Base-by-base conservation (phyloP, 129 eudicot species). In the Artemisia argyi region DNA sequence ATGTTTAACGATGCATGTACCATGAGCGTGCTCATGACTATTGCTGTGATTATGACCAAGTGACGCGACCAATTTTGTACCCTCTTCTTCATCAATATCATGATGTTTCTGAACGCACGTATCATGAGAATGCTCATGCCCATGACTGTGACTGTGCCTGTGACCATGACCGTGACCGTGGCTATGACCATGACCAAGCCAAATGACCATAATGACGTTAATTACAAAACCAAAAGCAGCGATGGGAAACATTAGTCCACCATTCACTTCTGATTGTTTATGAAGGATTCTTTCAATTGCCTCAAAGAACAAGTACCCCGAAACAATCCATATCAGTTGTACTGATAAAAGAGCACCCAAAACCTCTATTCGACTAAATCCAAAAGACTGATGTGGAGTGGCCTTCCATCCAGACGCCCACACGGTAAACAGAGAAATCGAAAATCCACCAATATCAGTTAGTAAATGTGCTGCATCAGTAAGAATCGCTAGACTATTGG, bases 401-500 rank as follows among this genome's bases (percentile, higher is more conserved):
- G 94, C 72, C 1, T 64, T 74, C 91, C 94, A 87, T 4, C 91
- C 86, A 1, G 97, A 81, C 12, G 83, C 89, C 93, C 94, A 85
- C 5, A 85, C 80, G 0, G 87, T 56, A 18, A 85, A 81, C 24
- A 90, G 81, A 61, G 97, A 87, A 73, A 90, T 81, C 18, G 76
- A 74, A 61, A 90, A 87, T 73, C 97, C 97, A 49, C 76, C 91
- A 61, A 87, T 83, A 64, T 90, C 97, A 14, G 82, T 78, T 2
- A 90, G 78, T 66, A 90, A 69, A 63, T 90, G 94, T 28, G 86
- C 87, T 17, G 94, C 97, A 71, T 90, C 97, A 10, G 94, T 85
- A 19, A 90, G 94, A 64, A 90, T 77, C 3, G 97, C 90, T 24
- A 90, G 78, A 82, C 97, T 90, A 78, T 90, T 85, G 48, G 97